A percentile compares a stretch with the other conserved stretches of the same genome.
Evolutionary conservation across 805 yeast species (phyloP).

Genomic region (Cyberlindnera meyerae): DNA sequence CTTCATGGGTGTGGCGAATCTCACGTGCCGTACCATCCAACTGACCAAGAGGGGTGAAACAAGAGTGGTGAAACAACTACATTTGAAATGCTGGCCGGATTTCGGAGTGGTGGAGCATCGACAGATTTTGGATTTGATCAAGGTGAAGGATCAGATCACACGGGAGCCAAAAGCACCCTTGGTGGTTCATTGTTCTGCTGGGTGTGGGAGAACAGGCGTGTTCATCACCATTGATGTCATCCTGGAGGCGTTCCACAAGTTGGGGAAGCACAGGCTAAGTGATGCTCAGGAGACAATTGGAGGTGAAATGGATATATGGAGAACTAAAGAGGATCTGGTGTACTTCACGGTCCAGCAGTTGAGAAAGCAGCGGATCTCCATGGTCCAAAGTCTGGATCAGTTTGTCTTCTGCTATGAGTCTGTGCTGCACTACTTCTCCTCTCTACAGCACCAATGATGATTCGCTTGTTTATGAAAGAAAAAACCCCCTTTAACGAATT

Average conservation of each 20-base stretch:
- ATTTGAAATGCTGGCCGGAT: slow-evolving; percentile 80
- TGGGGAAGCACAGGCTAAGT: neutral
- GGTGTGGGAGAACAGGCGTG: slow-evolving; percentile 95
- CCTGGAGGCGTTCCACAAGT: slow-evolving; percentile 14
- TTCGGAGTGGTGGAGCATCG: slow-evolving; percentile 53
- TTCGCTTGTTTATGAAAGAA: neutral
- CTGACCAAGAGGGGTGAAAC: slow-evolving; percentile 20
- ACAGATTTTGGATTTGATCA: slow-evolving; percentile 28
- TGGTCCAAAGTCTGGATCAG: slow-evolving; percentile 81
- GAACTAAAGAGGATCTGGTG: slow-evolving; percentile 44
- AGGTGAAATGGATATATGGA: slow-evolving; percentile 12
- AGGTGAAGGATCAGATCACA: slow-evolving; percentile 28
- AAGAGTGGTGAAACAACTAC: slow-evolving; percentile 62
- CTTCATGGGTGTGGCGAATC: slow-evolving; percentile 27
- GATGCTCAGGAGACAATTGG: neutral
- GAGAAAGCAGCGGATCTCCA: slow-evolving; percentile 70
- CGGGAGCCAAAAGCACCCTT: slow-evolving; percentile 39
- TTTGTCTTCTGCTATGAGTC: slow-evolving; percentile 70
- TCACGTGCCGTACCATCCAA: slow-evolving; percentile 28
- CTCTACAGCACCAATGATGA: neutral
- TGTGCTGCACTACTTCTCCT: slow-evolving; percentile 25
- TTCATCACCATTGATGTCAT: slow-evolving; percentile 59
- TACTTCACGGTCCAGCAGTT: slow-evolving; percentile 59
- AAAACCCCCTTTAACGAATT: no score
- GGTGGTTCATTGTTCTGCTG: slow-evolving; percentile 92